Percentiles rank a stretch among this genome's conserved stretches.
These are phyloP conservation scores for Pseudocercospora pini-densiflorae DNA, from an alignment of 2,329 filamentous ascomycete species.

Conservation along the genomic window DNA sequence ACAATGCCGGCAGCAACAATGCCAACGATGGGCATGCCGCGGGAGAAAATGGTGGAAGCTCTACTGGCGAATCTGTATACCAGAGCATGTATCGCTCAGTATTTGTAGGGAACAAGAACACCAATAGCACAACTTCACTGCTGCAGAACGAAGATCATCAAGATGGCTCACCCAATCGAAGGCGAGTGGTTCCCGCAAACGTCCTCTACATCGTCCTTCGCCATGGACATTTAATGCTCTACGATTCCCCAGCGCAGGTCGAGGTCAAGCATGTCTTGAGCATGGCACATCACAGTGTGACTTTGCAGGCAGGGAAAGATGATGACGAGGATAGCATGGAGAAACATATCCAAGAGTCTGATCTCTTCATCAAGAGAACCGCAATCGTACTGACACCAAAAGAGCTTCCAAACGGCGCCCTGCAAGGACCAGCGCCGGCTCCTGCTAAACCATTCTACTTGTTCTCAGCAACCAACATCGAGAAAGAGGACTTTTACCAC, in stretches of 20 bases:
- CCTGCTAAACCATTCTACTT: slow-evolving; percentile 78
- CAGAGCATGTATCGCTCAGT: slow-evolving; percentile 98
- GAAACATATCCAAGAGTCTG: slow-evolving; percentile 77
- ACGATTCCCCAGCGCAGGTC: slow-evolving; percentile 92
- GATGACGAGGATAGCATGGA: slow-evolving; percentile 53
- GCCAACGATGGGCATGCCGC: slow-evolving; percentile 15
- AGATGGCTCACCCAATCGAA: slow-evolving; percentile 11
- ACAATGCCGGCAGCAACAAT: slow-evolving; percentile 20
- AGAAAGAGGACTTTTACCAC: slow-evolving; percentile 99
- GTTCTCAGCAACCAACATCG: slow-evolving; percentile 92
- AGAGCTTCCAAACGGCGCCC: slow-evolving; percentile 28
- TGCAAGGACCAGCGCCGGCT: slow-evolving; percentile 41
- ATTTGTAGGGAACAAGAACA: slow-evolving; percentile 75
- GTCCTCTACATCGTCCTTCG: slow-evolving; percentile 54
- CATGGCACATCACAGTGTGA: slow-evolving; percentile 82
- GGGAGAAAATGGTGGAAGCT: slow-evolving; percentile 19
- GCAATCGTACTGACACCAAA: slow-evolving; percentile 40
- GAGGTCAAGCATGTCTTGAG: slow-evolving; percentile 97
- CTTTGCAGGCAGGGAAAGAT: slow-evolving; percentile 72
- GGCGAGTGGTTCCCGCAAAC: slow-evolving; percentile 32
- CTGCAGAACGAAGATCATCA: slow-evolving; percentile 24
- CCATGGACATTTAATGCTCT: slow-evolving; percentile 95
- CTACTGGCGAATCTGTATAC: slow-evolving; percentile 88
- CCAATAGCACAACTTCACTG: slow-evolving; percentile 32
- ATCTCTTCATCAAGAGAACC: slow-evolving; percentile 86